phyloP scores from a whole-genome alignment of 2,329 filamentous ascomycete genomes.

The Paraphaeosphaeria minitans region DNA sequence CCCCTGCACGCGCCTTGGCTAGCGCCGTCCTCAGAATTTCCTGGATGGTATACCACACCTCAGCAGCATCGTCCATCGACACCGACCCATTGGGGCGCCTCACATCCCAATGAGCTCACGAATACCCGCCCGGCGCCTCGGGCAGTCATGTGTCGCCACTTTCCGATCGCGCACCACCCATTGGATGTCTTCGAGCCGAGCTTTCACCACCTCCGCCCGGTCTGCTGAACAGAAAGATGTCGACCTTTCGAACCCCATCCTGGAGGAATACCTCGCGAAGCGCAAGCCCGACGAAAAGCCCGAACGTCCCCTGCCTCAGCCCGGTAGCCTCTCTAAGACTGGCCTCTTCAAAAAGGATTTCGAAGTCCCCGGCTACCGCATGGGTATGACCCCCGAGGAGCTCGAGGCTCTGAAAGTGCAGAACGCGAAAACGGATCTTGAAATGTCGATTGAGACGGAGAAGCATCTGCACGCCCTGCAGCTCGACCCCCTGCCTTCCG shows the following conservation, averaged over 20 bases:
- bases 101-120: conserved; percentile 65
- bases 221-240: conserved; percentile 13
- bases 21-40: conserved; percentile 27
- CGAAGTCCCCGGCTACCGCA: conserved; percentile 32
- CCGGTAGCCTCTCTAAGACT: conserved; percentile 24
- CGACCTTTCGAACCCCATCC: conserved; percentile 59
- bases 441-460: conserved; percentile 15
- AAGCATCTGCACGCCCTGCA: conserved; percentile 61
- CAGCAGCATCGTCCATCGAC: conserved; percentile 22
- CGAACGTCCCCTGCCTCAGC: conserved; percentile 16
- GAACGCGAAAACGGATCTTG: conserved; percentile 15
- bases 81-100: conserved; percentile 29
- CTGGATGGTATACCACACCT: conserved; percentile 13
- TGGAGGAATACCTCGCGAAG: conserved; percentile 60
- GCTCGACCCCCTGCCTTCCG: conserved; percentile 75
- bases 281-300: conserved; percentile 15
- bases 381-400: conserved; percentile 25
- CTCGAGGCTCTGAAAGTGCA: conserved; percentile 18
- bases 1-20: conserved; percentile 21
- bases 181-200: conserved; percentile 23
- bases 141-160: conserved; percentile 59
- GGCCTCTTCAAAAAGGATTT: conserved; percentile 33
- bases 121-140: conserved; percentile 66
- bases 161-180: conserved; percentile 27
- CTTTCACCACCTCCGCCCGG: conserved; percentile 14